phyloP scores from a whole-genome alignment of 306 rosid genomes.

The Vigna angularis region DNA sequence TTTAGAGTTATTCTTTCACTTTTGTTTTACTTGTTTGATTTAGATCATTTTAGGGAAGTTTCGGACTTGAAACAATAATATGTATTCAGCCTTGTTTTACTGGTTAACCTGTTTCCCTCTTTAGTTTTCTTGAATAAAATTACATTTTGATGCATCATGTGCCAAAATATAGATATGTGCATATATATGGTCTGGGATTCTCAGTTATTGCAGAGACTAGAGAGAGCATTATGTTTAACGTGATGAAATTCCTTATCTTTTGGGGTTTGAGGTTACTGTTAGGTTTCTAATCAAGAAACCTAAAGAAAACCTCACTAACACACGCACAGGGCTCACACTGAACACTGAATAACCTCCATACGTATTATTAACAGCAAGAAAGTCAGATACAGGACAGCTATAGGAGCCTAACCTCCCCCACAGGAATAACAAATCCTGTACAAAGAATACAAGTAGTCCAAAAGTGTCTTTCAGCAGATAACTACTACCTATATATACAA shows the following conservation, averaged over 20 bases:
- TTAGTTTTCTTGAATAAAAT: conserved; percentile 5
- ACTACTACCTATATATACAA: too few relatives aligned
- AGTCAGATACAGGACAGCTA: too few relatives aligned
- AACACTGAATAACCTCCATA: too few relatives aligned
- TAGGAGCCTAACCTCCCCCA: too few relatives aligned
- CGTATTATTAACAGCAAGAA: too few relatives aligned
- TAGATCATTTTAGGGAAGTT: background rate
- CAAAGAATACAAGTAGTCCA: too few relatives aligned
- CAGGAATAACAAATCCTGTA: too few relatives aligned
- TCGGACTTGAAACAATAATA: conserved; percentile 15
- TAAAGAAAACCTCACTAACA: too few relatives aligned
- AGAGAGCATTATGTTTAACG: conserved; percentile 9
- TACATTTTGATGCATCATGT: background rate
- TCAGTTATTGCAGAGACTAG: conserved; percentile 26
- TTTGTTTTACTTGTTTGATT: background rate
- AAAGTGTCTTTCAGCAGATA: too few relatives aligned
- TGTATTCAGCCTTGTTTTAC: conserved; percentile 1
- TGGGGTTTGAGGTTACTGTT: background rate
- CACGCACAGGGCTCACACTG: too few relatives aligned
- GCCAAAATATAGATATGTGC: background rate
- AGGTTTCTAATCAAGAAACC: too few relatives aligned
- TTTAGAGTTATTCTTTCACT: conserved; percentile 11
- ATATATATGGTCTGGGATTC: conserved; percentile 17
- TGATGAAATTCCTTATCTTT: conserved; percentile 26
- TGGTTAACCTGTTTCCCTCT: conserved; percentile 1